Conservation (phyloP, 331 rosid genomes). For the Saraca asoca region DNA sequence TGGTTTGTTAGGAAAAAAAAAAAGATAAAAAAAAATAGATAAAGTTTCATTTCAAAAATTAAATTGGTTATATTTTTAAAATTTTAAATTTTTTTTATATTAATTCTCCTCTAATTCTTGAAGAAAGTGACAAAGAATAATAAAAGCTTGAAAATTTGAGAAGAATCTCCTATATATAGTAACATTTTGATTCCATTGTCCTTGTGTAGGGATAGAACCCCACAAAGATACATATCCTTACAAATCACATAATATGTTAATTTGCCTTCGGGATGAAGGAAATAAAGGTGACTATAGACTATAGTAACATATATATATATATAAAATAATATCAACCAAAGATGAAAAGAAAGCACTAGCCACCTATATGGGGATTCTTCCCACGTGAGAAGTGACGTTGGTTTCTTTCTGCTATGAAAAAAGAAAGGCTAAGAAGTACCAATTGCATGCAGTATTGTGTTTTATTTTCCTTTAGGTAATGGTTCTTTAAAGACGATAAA, state of each 20-base stretch:
- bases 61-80: too few relatives aligned
- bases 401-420: background rate
- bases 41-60: too few relatives aligned
- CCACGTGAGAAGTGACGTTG: background rate
- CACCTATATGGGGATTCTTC: background rate
- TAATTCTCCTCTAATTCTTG: too few relatives aligned
- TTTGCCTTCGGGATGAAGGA: constrained; percentile 28
- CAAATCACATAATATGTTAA: background rate
- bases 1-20: too few relatives aligned
- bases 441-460: too few relatives aligned
- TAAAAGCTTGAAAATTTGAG: background rate
- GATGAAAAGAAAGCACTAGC: constrained; percentile 3
- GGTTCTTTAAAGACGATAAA: background rate
- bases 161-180: background rate
- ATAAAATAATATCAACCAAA: background rate
- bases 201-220: too few relatives aligned
- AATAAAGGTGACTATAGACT: background rate
- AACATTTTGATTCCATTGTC: background rate
- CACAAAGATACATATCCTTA: background rate
- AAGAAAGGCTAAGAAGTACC: background rate
- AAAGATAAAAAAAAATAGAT: too few relatives aligned
- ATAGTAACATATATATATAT: background rate
- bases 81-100: too few relatives aligned
- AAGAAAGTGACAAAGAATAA: too few relatives aligned
- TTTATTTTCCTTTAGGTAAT: too few relatives aligned